Base-by-base conservation (phyloP, 148 eudicot genomes). In the Rhododendron ferrugineum region DNA sequence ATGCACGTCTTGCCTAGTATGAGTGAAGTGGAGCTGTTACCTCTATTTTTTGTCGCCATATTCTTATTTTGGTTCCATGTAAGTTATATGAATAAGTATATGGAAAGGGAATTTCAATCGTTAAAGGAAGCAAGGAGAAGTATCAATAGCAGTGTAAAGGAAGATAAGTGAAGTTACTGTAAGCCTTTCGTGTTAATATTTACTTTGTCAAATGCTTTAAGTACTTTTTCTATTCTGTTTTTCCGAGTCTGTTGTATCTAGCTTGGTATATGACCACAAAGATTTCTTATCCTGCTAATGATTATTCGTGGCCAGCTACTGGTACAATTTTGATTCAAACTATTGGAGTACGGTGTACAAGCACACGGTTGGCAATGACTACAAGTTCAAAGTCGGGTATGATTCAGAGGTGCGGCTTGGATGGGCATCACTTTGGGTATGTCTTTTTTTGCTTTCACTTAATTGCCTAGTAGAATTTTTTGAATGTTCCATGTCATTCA, bases 401-500 rank as follows among this genome's bases (percentile, higher is more conserved):
- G 99, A 96, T 90, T 94, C 99, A 22, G 93, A 91, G 84, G 91
- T 91, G 73, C 93, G 93, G 87, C 93, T 95, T 84, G 97, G 99
- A 22, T 95, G 99, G 98, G 98, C 99, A 72, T 96, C 98, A 86
- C 94, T 96, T 79, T 96, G 98, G 99, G 99, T 95, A 90, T 88
- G 93, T 88, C 54, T 64, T 79, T 73, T 37, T 75, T 81, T 44
- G 22, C 42, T 26, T 68, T 68, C 36, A 28, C 52, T 54, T 46
- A 30, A 44, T 54, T n/a, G 18, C 76, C 44, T 75, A 28, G 3
- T n/a, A 40, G 37, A 32, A 23, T 60, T 52, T 56, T 56, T 58
- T 40, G 54, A 70, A 50, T 82, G 40, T 82, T 3, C 14, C 56
- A 42, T 44, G 26, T 40, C 11, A 10, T 64, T 9, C 28, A 3